Base-by-base conservation (phyloP, 2,329 filamentous ascomycete genomes). In the Aspergillus terreus region DNA sequence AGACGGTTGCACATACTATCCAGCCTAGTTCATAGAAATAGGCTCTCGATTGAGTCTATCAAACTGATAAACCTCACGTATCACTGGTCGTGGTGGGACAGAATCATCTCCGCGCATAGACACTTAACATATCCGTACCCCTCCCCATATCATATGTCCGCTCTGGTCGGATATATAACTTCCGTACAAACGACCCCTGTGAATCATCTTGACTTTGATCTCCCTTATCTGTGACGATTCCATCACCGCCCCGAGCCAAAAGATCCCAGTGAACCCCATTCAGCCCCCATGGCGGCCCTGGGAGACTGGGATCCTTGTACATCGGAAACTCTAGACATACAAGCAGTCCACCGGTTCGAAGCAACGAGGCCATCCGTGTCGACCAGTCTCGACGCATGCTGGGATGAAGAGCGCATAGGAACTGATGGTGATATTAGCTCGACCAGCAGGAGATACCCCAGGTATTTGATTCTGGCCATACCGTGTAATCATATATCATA, bases 331-430 rank as follows among this genome's bases (percentile, higher is more conserved):
- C 71, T 21, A 75, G 59, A 52, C 83, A 85, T 47, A 86, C 65
- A 23, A 86, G 72, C 35, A 77, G 73, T 19, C 82, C 82, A 59
- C 65, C 62, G 5, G 74, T 73, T 17, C 69, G 58, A 27, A 86
- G 71, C 36, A 85, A 73, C 36, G 77, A 64, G 12, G 71, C 60
- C 68, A 81, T 79, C 48, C 80, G 73, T 51, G 67, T 65, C 17
- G 82, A 78, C 83, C 82, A 86, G 21, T 65, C 65, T 4, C 77
- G 74, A 27, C 83, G 76, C 50, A 77, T 70, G 2, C 72, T 69
- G 2, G 76, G 78, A 11, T 80, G 80, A 0, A 86, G 71, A 19
- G 83, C 82, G 60, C 80, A 85, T 49, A 85, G 75, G 65, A 86
- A 86, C 82, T 84, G 55, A 17, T 30, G 5, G 10, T 51, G 33